Evolutionary conservation across 225 moss, liverwort and hornwort species (phyloP), one percentile per base, ranked within the genome.

Genomic region (Sphagnum tenellum): DNA sequence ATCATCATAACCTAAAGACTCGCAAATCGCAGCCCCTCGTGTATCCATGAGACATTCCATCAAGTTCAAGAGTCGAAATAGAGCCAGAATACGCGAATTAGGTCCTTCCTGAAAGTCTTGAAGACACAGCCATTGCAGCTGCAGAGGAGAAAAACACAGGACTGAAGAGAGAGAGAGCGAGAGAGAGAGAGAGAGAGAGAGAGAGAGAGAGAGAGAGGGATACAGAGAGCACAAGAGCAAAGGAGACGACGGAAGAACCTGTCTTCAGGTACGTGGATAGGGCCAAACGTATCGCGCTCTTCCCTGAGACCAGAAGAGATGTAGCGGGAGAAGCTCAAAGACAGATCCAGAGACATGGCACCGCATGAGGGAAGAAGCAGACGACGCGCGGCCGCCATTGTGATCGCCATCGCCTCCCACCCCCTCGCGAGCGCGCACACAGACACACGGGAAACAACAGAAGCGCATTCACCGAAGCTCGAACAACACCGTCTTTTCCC

Each of bases 221-320:
- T 55, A 7, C 54, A 55, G 2, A 55, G 46, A 47, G 14, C 61
- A 29, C 14, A 61, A 47, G 46, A 5, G 55, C 44, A 44, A 9
- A 4, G 55, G 1, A 3, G 54, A 56, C 57, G 9, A 52, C 9
- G 52, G 52, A 52, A 52, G 8, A 48, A 86, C 86, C 81, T 82
- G 73, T 79, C 86, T 9, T 60, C 49, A 0, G 77, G 71, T 3
- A 86, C 86, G 70, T 79, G 71, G 61, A 86, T 63, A 47, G 77
- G 79, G 59, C 86, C 86, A 55, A 86, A 82, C 0, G 79, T 86
- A 66, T 86, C 86, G 45, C 73, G 69, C 79, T 86, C 86, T 59
- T 82, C 86, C n/a, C 86, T 70, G 49, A 77, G 77, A 62, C 75
- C 67, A 47, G 57, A 67, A 0, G 79, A 76, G 60, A 80, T 54